Evolutionary conservation across 441 rosid genomes (phyloP), one percentile per base, ranked within the genome.

Genomic region (Flueggea neowawraea): DNA sequence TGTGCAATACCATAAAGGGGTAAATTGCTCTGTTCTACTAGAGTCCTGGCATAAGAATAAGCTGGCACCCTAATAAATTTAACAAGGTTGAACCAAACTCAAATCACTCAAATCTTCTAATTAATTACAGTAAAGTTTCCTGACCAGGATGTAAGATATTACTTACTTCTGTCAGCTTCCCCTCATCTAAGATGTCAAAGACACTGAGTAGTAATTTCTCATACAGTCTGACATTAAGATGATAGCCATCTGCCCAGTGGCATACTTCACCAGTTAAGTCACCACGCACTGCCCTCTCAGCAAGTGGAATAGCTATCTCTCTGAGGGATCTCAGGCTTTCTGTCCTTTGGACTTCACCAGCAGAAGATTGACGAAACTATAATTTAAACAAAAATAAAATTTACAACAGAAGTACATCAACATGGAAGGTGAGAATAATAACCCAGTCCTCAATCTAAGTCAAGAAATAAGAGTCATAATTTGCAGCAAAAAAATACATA

Each of bases 171-270:
- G 95, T 84, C 76, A 95, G 86, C 82, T 90, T 92, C 76, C 98
- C 98, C 74, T 92, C 99, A 68, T 95, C 96, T 79, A 95, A 76
- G 59, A 88, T 83, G 83, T 90, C 95, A 74, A 95, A 92, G 75
- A 95, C 90, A 67, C 99, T 83, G 73, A 84, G 88, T 62, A 95
- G 98, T 73, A 95, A 80, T 76, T 92, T 95, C 76, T 92, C 96
- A 52, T 92, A 95, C 53, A 95, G 82, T 74, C 85, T 90, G 71
- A 90, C 87, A 75, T 95, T 95, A 66, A 95, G 81, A 81, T 86
- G 94, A 76, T 92, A 95, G 48, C 99, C 98, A 85, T 92, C 99
- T 52, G 95, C 97, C 99, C 99, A 95, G 68, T 95, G 99, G 86
- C 96, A 90, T 44, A 95, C 90, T 88, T 90, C 97, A 73, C 99